Evolutionary conservation across 768 basidiomycete genomes (phyloP).

Genomic region (Russula olivacea): DNA sequence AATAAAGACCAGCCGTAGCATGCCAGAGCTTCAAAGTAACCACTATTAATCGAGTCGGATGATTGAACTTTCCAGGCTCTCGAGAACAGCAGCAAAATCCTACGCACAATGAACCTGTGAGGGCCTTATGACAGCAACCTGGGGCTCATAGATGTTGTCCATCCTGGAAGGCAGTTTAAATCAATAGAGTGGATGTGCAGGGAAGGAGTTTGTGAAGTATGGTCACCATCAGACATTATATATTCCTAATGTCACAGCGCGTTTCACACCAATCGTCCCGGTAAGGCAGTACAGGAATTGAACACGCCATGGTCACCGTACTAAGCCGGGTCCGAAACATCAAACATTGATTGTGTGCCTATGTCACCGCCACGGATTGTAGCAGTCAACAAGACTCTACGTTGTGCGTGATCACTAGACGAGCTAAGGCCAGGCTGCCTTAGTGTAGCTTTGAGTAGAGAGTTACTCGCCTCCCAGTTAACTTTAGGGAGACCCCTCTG

Average conservation of each 20-base stretch:
- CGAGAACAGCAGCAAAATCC: neutral
- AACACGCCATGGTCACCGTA: too few species aligned
- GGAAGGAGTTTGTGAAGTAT: neutral
- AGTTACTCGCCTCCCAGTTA: too few species aligned
- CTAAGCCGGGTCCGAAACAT: too few species aligned
- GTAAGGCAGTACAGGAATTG: neutral
- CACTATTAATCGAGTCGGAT: neutral
- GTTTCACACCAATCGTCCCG: neutral
- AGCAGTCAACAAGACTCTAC: too few species aligned
- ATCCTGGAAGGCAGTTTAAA: neutral
- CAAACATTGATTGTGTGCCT: too few species aligned
- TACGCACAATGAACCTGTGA: neutral
- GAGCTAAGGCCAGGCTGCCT: too few species aligned
- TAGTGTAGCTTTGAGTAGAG: too few species aligned
- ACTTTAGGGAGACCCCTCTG: too few species aligned
- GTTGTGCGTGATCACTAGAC: too few species aligned
- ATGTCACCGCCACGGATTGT: too few species aligned
- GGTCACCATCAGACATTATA: neutral
- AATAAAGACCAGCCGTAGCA: neutral
- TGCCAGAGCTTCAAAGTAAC: neutral
- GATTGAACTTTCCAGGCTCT: neutral
- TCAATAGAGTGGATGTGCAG: neutral
- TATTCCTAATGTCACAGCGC: too few species aligned
- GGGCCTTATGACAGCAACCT: neutral
- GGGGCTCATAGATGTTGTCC: neutral